A percentile compares a stretch with the other conserved stretches of the same genome.
Evolutionary conservation across 768 basidiomycete genomes (phyloP).

Genomic region (Agaricus blazei): DNA sequence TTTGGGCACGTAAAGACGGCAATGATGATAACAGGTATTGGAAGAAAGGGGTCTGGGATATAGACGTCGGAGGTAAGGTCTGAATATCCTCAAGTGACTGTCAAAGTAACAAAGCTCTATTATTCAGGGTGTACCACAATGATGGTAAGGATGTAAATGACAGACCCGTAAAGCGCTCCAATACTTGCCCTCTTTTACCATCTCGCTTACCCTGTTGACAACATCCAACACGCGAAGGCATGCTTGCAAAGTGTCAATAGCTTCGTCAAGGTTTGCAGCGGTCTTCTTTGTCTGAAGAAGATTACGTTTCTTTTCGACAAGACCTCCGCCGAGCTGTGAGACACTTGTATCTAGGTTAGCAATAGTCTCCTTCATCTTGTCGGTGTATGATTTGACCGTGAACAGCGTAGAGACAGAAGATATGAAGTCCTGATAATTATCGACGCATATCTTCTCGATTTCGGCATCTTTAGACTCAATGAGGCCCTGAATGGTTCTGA

Average conservation of each 20-base stretch:
- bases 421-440: slow-evolving; percentile 98
- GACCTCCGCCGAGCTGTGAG: slow-evolving; percentile 76
- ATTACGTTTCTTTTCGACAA: slow-evolving; percentile 92
- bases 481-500: slow-evolving; percentile 80
- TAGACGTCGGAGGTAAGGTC: slow-evolving; percentile 79
- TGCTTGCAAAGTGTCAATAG: slow-evolving; percentile 92
- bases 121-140: slow-evolving; percentile 22
- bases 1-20: slow-evolving; percentile 82
- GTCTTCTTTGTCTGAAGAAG: slow-evolving; percentile 90
- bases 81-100: slow-evolving; percentile 96
- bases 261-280: slow-evolving; percentile 91
- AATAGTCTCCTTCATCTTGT: slow-evolving; percentile 88
- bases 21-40: slow-evolving; percentile 88
- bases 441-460: slow-evolving; percentile 92
- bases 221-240: slow-evolving; percentile 91
- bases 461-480: slow-evolving; percentile 93
- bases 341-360: slow-evolving; percentile 85
- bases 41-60: slow-evolving; percentile 91
- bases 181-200: slow-evolving; percentile 91
- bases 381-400: slow-evolving; percentile 94
- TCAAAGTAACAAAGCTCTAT: slow-evolving; percentile 24
- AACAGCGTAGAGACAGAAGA: slow-evolving; percentile 95
- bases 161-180: slow-evolving; percentile 95
- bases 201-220: slow-evolving; percentile 85
- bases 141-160: slow-evolving; percentile 26